Evolutionary conservation across 768 basidiomycete species (phyloP), one percentile per base, ranked within the genome.

Genomic region (Sporobolomyces phaffii): DNA sequence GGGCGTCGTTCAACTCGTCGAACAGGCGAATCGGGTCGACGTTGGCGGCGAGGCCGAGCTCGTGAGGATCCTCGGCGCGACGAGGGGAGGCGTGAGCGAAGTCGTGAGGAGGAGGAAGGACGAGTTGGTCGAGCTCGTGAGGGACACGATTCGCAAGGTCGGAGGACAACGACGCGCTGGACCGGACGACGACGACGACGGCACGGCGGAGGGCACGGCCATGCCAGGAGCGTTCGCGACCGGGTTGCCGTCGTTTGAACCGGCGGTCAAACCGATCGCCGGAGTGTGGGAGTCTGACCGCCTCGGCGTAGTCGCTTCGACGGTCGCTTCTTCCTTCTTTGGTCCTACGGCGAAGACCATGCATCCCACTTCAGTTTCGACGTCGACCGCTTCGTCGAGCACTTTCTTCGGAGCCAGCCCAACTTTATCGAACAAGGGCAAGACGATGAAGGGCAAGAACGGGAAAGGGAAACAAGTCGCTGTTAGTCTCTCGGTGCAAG

Each of bases 21-120:
- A 68, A 51, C 24, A 31, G 34, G 5, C 31, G 36, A 26, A 36
- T 6, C 82, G 84, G 64, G 80, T 81, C 54, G 80, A 84, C 31
- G 11, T 84, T 82, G 67, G 89, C 89, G 73, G 78, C 90, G 34
- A 44, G 14, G 77, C 87, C 41, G 82, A 82, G 43, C 81, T 83
- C n/a, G 82, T 72, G 48, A 54, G 52, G 33, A 31, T 49, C 3
- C 31, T 72, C 0, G 65, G 65, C 4, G 45, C 31, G 6, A 45
- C 57, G 7, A 34, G 60, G 36, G 70, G 70, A 2, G 62, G 62
- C 2, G 65, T 68, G 10, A 64, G 70, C 38, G 70, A 72, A 33
- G 36, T 72, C 7, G 63, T 62, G 24, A 57, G 70, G 44, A 41
- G 33, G 59, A 47, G 60, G 29, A 72, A 72, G 51, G 62, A 57